Evolutionary conservation across 129 eudicot genomes (phyloP), one percentile per base, ranked within the genome.

Genomic region (Gnaphalium uliginosum): DNA sequence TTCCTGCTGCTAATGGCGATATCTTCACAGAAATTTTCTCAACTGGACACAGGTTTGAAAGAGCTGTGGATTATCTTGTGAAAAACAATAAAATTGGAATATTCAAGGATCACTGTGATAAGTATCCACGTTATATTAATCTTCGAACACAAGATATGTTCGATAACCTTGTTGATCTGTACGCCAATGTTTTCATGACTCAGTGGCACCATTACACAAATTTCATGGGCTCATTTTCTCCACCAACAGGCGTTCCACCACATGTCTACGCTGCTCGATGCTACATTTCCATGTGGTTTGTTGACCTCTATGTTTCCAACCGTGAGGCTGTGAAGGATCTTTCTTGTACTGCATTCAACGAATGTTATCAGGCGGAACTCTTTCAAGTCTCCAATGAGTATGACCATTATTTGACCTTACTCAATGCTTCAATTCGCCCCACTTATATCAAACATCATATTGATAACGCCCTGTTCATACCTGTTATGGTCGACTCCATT

Each of bases 261-360:
- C 39, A 35, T 1, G 18, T 73, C 35, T 33, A 58, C 22, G 57
- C 56, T 21, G 77, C 77, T 57, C 58, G 58, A 23, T 58, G 68
- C 57, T 57, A 73, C 68, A 73, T 73, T 41, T 73, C 68, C 23
- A 35, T 57, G 9, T 58, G 77, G 68, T 59, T 73, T 57, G 19
- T 73, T 25, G 68, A 73, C 66, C 68, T 73, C 17, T 73, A 73
- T 23, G 66, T 3, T 73, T 73, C 66, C 37, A 73, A 58, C 23
- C 77, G 41, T 8, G 0, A 54, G 6, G 68, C 19, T 73, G 77
- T 73, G 37, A 3, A 17, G 3, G 15, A 59, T 17, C 56, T 32
- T 57, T 22, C n/a, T n/a, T n/a, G n/a, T n/a, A n/a, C 23, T 29
- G 30, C 30, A 29, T 29, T 29, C 30, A 29, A 0, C 3, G 30